phyloP scores from a whole-genome alignment of 108 stramenopile species.

The Stephanodiscus triporus region DNA sequence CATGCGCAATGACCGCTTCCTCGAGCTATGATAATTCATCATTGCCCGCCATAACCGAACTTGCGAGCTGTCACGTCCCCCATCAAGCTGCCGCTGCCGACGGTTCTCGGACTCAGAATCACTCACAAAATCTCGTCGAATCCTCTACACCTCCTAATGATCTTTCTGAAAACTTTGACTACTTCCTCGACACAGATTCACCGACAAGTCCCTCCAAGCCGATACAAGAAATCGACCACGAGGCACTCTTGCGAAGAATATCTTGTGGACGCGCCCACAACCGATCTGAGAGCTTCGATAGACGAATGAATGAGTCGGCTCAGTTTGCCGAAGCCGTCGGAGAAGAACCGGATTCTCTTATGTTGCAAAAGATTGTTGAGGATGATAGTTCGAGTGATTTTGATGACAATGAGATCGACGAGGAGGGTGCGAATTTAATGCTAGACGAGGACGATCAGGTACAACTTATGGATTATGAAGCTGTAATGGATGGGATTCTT shows the following conservation, averaged over 20 bases:
- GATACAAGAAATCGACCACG: constrained; percentile 3
- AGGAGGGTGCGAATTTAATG: constrained; percentile 10
- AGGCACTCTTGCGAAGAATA: not conserved
- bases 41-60: constrained; percentile 26
- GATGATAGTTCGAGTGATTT: constrained; percentile 46
- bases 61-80: constrained; percentile 7
- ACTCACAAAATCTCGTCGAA: not conserved
- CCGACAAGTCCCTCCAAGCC: constrained; percentile 10
- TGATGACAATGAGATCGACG: constrained; percentile 60
- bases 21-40: constrained; percentile 12
- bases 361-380: constrained; percentile 61
- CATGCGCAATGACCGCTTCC: not conserved
- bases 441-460: constrained; percentile 35
- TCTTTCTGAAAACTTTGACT: constrained; percentile 16
- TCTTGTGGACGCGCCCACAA: constrained; percentile 3
- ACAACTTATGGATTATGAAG: constrained; percentile 9
- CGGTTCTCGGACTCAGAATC: not conserved
- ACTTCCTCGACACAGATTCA: not conserved
- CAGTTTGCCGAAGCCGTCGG: constrained; percentile 84
- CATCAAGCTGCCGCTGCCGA: constrained; percentile 9
- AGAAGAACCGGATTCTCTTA: constrained; percentile 49
- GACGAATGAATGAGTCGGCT: constrained; percentile 61
- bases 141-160: not conserved
- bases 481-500: constrained; percentile 8
- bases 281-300: constrained; percentile 48